Conservation (phyloP, 1,139 yeast species). For the Suhomyces maxii region DNA sequence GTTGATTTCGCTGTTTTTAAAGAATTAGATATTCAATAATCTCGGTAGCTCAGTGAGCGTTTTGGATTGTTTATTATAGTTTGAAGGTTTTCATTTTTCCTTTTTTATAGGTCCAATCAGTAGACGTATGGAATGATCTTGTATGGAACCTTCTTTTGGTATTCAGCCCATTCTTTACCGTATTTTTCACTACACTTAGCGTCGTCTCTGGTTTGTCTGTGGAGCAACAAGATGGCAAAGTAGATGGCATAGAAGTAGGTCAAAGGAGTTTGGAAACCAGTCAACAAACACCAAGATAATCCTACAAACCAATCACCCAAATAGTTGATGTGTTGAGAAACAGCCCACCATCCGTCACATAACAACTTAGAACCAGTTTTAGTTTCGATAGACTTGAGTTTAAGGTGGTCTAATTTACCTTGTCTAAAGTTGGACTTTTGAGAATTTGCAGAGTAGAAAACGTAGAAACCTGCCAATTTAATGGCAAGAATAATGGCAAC, state of each 20-base stretch:
- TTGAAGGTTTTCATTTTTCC: neutral
- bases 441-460: constrained; percentile 80
- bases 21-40: too few species aligned
- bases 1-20: too few species aligned
- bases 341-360: constrained; percentile 95
- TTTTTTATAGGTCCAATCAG: constrained; percentile 26
- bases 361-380: constrained; percentile 77
- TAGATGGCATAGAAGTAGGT: constrained; percentile 86
- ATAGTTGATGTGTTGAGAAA: constrained; percentile 89
- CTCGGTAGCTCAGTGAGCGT: too few species aligned
- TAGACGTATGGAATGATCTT: constrained; percentile 88
- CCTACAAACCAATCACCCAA: constrained; percentile 95
- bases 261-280: constrained; percentile 78
- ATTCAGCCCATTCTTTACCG: constrained; percentile 81
- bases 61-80: too few species aligned
- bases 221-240: constrained; percentile 78
- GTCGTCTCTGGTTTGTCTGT: constrained; percentile 90
- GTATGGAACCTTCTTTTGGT: constrained; percentile 78
- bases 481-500: constrained; percentile 44
- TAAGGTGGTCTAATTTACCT: constrained; percentile 64
- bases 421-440: constrained; percentile 84
- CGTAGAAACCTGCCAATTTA: constrained; percentile 64
- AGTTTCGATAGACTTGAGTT: constrained; percentile 68
- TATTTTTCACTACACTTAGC: constrained; percentile 86
- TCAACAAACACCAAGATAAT: constrained; percentile 88